Evolutionary conservation across 2,329 filamentous ascomycete species (phyloP).

Genomic region (Lithohypha guttulata): DNA sequence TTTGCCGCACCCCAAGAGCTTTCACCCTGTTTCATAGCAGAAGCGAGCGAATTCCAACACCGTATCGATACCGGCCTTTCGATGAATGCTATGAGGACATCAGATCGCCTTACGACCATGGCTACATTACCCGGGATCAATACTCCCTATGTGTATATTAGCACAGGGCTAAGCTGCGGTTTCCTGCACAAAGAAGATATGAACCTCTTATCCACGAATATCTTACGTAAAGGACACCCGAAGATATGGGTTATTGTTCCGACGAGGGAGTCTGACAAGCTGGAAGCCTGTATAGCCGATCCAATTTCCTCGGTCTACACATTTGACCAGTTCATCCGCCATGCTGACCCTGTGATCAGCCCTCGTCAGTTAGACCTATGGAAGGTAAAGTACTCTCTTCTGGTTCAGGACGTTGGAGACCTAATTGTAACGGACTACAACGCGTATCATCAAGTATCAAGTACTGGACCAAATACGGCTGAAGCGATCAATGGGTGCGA

Average conservation of each 20-base stretch:
- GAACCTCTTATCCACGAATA: background rate
- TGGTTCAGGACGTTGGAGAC: background rate
- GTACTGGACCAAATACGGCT: background rate
- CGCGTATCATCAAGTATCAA: background rate
- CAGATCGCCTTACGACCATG: background rate
- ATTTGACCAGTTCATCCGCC: background rate
- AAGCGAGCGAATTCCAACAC: background rate
- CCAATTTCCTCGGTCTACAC: background rate
- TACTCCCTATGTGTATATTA: background rate
- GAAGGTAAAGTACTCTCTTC: background rate
- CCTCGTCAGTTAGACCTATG: background rate
- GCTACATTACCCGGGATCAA: background rate
- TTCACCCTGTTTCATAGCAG: background rate
- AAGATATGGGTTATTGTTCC: background rate
- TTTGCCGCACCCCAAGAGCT: background rate
- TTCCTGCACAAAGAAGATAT: background rate
- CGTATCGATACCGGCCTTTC: background rate
- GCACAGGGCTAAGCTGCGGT: background rate
- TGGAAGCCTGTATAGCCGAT: background rate
- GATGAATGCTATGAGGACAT: background rate
- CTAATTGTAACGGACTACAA: background rate
- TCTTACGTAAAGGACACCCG: background rate
- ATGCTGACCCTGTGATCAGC: background rate
- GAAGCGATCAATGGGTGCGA: background rate
- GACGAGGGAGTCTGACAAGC: background rate